A percentile compares a stretch with the other conserved stretches of the same genome.
phyloP scores from a whole-genome alignment of 2,329 filamentous ascomycete species.

The Trichophyton rubrum region DNA sequence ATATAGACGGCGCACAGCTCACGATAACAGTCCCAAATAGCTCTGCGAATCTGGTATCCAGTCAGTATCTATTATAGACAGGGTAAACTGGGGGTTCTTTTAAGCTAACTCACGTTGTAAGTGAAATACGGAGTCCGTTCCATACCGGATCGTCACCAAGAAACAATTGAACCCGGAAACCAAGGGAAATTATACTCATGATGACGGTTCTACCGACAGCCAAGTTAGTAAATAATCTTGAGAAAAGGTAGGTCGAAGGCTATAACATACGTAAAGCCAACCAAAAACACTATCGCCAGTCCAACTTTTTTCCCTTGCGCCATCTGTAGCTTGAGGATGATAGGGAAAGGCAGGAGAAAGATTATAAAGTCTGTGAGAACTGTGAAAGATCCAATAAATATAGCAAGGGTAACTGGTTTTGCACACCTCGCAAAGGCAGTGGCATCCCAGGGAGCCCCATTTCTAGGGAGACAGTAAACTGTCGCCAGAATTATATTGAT shows the following conservation, averaged over 20 bases:
- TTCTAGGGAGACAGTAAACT: conserved; percentile 2
- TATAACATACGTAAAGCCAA: background rate
- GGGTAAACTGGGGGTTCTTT: no score
- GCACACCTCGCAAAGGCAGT: background rate
- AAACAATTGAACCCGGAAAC: background rate
- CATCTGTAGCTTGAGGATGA: background rate
- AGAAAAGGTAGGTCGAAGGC: no score
- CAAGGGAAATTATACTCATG: background rate
- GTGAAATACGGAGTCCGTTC: background rate
- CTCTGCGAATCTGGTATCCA: background rate
- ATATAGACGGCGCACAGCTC: background rate
- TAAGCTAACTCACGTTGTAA: conserved; percentile 1
- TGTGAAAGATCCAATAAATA: background rate
- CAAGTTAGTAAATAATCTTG: background rate
- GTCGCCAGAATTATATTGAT: background rate
- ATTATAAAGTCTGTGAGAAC: background rate
- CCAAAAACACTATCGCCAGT: background rate
- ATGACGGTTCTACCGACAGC: background rate
- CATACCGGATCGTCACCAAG: background rate
- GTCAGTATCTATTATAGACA: background rate
- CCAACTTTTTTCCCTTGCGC: background rate
- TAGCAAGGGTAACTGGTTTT: background rate
- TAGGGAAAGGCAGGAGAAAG: background rate
- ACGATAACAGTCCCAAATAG: background rate
- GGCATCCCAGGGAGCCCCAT: background rate